Conservation (phyloP, 148 eudicot species). For the Vaccinium myrtillus region DNA sequence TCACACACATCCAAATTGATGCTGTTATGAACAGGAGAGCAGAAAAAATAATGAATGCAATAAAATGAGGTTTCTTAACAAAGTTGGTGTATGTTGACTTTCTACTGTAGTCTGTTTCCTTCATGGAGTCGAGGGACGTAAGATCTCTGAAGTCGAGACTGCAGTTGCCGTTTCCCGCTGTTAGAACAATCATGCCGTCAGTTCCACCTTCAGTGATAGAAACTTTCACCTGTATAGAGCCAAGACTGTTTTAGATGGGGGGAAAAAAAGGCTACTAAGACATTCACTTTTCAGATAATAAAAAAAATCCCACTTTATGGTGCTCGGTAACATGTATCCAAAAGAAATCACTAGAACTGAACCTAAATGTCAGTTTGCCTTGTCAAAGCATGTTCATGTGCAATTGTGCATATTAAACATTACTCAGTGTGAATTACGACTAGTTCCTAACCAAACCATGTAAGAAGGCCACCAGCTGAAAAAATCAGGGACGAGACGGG, state of each 20-base stretch:
- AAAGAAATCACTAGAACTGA: not conserved
- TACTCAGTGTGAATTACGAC: not conserved
- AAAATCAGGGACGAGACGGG: not conserved
- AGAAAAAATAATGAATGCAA: slow-evolving; percentile 31
- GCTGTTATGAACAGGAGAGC: slow-evolving; percentile 36
- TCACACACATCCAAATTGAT: slow-evolving; percentile 44
- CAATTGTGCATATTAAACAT: slow-evolving; percentile 7
- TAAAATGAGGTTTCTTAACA: slow-evolving; percentile 34
- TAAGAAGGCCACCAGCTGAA: slow-evolving; percentile 1
- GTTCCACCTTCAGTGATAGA: slow-evolving; percentile 42
- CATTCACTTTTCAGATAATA: no score
- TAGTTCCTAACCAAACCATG: not conserved
- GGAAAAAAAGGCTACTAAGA: no score
- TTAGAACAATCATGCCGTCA: slow-evolving; percentile 48
- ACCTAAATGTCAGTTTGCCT: not conserved
- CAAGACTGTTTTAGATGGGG: not conserved
- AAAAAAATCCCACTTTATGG: not conserved
- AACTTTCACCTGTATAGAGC: slow-evolving; percentile 56
- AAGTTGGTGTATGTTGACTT: slow-evolving; percentile 27
- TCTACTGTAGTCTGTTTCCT: slow-evolving; percentile 26
- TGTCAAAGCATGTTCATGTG: not conserved
- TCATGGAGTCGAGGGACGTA: slow-evolving; percentile 23
- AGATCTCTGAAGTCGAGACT: slow-evolving; percentile 50
- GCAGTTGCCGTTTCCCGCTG: slow-evolving; percentile 49
- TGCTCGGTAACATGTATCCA: not conserved